Conservation (phyloP, 1,284 basidiomycete genomes). For the Cutaneotrichosporon sp. region DNA sequence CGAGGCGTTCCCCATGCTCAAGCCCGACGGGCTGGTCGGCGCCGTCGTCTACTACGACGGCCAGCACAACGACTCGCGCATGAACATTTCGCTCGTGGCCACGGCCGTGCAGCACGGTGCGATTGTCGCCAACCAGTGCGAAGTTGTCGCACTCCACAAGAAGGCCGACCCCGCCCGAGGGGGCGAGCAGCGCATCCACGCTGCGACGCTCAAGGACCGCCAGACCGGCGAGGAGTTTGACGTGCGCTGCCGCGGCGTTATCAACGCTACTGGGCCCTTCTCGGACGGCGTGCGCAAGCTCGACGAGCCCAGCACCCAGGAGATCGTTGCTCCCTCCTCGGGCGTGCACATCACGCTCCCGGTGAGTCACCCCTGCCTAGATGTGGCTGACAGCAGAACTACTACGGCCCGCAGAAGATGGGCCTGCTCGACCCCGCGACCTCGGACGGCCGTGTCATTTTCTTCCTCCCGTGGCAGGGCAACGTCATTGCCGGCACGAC, state of each 20-base stretch:
- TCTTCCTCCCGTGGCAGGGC: conserved; percentile 99
- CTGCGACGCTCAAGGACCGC: conserved; percentile 77
- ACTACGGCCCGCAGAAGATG: conserved; percentile 94
- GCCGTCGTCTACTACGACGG: conserved; percentile 98
- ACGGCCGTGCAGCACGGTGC: conserved; percentile 94
- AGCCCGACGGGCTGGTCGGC: conserved; percentile 91
- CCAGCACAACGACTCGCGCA: conserved; percentile 97
- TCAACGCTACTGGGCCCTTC: conserved; percentile 98
- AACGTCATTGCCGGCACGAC: conserved; percentile 97
- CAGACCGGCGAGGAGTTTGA: conserved; percentile 75
- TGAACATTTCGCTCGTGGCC: conserved; percentile 94
- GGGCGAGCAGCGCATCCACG: conserved; percentile 63
- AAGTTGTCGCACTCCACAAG: conserved; percentile 81
- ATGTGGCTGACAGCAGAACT: conserved; percentile 58
- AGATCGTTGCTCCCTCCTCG: conserved; percentile 89
- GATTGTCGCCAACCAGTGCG: conserved; percentile 84
- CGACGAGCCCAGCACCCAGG: conserved; percentile 76
- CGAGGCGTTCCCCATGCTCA: conserved; percentile 74
- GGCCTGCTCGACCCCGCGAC: conserved; percentile 94
- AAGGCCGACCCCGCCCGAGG: conserved; percentile 57
- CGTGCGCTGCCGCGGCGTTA: conserved; percentile 84
- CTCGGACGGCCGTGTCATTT: conserved; percentile 95
- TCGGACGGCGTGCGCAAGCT: conserved; percentile 81
- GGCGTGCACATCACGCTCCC: conserved; percentile 97
- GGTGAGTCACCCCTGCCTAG: conserved; percentile 20